phyloP scores from a whole-genome alignment of 2,329 filamentous ascomycete genomes.

The Eutypella sp. region DNA sequence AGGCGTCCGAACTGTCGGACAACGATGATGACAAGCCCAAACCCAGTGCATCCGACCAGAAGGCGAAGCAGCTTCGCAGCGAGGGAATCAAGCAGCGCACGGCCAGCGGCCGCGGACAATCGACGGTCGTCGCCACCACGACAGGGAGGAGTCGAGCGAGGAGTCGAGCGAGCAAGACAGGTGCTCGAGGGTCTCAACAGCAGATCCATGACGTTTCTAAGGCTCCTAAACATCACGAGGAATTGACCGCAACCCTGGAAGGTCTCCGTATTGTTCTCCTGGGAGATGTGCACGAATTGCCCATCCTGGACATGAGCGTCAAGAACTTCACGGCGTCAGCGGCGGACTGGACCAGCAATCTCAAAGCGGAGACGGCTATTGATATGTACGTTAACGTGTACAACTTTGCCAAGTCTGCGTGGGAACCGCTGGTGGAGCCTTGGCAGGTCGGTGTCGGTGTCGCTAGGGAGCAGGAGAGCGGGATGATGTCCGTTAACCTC shows the following conservation, averaged over 20 bases:
- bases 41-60: constrained; percentile 43
- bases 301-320: constrained; percentile 88
- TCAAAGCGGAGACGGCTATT: constrained; percentile 84
- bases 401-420: constrained; percentile 98
- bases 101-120: constrained; percentile 51
- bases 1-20: constrained; percentile 81
- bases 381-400: constrained; percentile 96
- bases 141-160: constrained; percentile 30
- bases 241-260: constrained; percentile 79
- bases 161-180: constrained; percentile 34
- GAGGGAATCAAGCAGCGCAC: constrained; percentile 50
- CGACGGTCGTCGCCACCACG: too few species aligned
- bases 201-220: constrained; percentile 30
- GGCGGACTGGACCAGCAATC: constrained; percentile 82
- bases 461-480: constrained; percentile 68
- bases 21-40: constrained; percentile 46
- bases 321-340: constrained; percentile 83
- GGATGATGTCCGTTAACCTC: constrained; percentile 75
- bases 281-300: constrained; percentile 91
- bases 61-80: constrained; percentile 48
- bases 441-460: constrained; percentile 94
- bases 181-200: too few species aligned
- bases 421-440: constrained; percentile 94
- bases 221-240: constrained; percentile 51
- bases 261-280: constrained; percentile 91